Evolutionary conservation across 371 early-diverging fungal genomes (phyloP).

Genomic region (Rhizopus delemar): DNA sequence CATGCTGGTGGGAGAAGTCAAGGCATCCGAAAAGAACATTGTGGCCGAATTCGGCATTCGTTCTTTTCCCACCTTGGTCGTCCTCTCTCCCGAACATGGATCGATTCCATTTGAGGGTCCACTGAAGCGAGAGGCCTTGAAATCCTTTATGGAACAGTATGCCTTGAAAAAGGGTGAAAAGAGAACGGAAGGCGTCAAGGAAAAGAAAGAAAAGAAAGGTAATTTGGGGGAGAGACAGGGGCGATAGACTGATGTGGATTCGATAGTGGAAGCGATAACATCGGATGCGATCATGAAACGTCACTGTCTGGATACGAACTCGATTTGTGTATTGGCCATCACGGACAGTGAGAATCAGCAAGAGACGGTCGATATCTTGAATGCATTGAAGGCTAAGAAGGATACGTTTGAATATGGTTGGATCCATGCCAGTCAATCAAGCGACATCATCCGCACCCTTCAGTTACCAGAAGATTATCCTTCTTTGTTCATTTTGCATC

Average conservation of each 20-base stretch:
- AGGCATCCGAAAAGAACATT: conserved; percentile 53
- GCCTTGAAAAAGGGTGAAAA: conserved; percentile 35
- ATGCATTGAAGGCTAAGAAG: conserved; percentile 53
- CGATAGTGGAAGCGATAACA: conserved; percentile 20
- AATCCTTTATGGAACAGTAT: conserved; percentile 60
- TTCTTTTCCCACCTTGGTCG: conserved; percentile 65
- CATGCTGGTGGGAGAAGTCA: conserved; percentile 75
- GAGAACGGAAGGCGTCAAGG: conserved; percentile 11
- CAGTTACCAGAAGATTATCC: conserved; percentile 74
- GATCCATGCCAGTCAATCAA: conserved; percentile 65
- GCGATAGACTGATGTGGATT: not conserved
- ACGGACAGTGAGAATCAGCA: conserved; percentile 60
- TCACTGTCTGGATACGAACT: conserved; percentile 15
- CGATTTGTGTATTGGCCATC: conserved; percentile 63
- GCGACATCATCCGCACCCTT: conserved; percentile 58
- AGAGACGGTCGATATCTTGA: conserved; percentile 55
- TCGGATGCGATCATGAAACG: conserved; percentile 13
- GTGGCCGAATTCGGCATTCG: conserved; percentile 58
- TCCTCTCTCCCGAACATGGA: conserved; percentile 51
- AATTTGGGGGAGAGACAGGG: conserved; percentile 20
- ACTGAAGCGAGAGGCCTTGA: conserved; percentile 58
- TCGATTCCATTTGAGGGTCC: conserved; percentile 46
- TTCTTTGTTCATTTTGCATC: conserved; percentile 65
- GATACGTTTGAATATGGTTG: conserved; percentile 56
- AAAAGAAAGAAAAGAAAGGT: conserved; percentile 3